A percentile compares a stretch with the other conserved stretches of the same genome.
Evolutionary conservation across 208 protist genomes (phyloP).

Genomic region (Wallacemonas sp.): DNA sequence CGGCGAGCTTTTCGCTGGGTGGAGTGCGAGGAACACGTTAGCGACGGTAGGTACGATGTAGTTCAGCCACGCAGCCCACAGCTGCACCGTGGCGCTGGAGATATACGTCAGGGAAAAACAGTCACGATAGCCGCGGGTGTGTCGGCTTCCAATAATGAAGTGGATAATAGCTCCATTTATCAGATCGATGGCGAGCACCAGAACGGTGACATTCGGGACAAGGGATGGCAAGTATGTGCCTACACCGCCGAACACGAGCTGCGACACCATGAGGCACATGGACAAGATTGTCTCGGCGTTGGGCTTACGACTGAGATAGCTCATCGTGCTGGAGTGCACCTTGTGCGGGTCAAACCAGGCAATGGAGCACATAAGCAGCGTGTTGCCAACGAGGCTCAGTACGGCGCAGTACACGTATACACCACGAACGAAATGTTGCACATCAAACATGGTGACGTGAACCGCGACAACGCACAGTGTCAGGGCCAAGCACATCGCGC

Average conservation of each 20-base stretch:
- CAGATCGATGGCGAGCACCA: constrained; percentile 43
- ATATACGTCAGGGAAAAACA: constrained; percentile 20
- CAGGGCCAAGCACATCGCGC: constrained; percentile 32
- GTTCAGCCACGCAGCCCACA: constrained; percentile 28
- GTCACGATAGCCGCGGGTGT: constrained; percentile 29
- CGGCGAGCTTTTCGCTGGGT: background rate
- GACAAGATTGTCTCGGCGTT: constrained; percentile 66
- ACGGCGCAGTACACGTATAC: constrained; percentile 33
- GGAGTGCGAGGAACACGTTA: constrained; percentile 3
- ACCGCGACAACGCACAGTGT: constrained; percentile 19
- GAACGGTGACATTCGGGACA: constrained; percentile 5
- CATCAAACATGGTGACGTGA: constrained; percentile 35
- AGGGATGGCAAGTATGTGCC: constrained; percentile 22
- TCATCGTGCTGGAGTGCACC: constrained; percentile 14
- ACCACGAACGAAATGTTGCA: constrained; percentile 26
- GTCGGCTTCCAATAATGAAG: constrained; percentile 36
- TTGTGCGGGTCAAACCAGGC: constrained; percentile 38
- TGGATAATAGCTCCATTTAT: constrained; percentile 46
- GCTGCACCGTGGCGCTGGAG: constrained; percentile 35
- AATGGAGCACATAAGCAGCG: constrained; percentile 53
- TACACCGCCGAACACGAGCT: constrained; percentile 31
- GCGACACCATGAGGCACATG: constrained; percentile 34
- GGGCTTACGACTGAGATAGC: constrained; percentile 37
- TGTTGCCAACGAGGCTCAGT: constrained; percentile 47
- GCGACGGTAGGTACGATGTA: constrained; percentile 26